Base-by-base conservation (phyloP, 2,329 filamentous ascomycete species). In the Fusarium penzigii region DNA sequence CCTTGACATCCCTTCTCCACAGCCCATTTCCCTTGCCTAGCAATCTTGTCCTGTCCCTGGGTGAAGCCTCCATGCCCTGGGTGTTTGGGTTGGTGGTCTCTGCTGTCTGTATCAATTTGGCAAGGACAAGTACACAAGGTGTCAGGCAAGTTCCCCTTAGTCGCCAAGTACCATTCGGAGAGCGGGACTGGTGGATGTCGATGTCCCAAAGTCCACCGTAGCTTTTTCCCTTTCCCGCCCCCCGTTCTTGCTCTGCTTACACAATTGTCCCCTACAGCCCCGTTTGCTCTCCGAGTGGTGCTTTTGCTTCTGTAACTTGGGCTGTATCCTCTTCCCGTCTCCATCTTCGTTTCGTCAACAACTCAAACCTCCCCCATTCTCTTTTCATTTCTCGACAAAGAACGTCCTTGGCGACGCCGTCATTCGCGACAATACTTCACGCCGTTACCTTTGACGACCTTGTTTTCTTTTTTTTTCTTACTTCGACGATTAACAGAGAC, bases 211-310 rank as follows among this genome's bases (percentile, higher is more conserved):
- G 61, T 63, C 63, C 63, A 65, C 63, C 59, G 63, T 64, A 65
- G 59, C 61, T 62, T 64, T 65, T 64, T 64, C 59, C 54, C 54
- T 55, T 55, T 58, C 56, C 55, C 56, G 63, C 58, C 59, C 32
- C 52, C 63, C 50, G 50, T 56, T 65, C 57, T 58, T 65, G 63
- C 63, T 65, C 57, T 65, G 63, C 63, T 65, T 65, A 65, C 63
- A 65, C 63, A 65, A 65, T 50, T 62, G 57, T 25, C 57, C 52
- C 56, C 55, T 58, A 47, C 32, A 36, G 32, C 32, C 32, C 32
- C 32, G 32, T 36, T 36, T 36, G 32, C 20, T 25, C 20, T 25
- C 20, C 20, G 4, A 25, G 7, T 25, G 20, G 20, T 25, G 20
- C 20, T 25, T 25, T 25, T 39, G 14, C 53, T 54, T 48, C 20